Percentiles rank a stretch among this genome's conserved stretches.
Conservation (phyloP, 1,284 basidiomycete genomes). For the Ustilago tritici region DNA sequence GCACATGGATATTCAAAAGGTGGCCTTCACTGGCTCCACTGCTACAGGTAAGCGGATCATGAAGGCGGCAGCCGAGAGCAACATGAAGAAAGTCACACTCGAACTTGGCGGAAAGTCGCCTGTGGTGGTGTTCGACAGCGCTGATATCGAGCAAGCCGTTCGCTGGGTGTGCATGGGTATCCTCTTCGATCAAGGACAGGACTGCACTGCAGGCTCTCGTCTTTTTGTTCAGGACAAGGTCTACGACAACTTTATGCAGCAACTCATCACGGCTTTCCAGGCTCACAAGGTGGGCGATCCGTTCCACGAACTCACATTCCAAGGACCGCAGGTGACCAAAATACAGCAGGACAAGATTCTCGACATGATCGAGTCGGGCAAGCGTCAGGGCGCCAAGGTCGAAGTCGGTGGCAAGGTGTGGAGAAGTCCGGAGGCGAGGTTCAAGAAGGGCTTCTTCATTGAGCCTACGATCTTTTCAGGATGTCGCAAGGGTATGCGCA, state of each 20-base stretch:
- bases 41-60: slow-evolving; percentile 80
- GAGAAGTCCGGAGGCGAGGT: slow-evolving; percentile 24
- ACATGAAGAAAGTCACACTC: slow-evolving; percentile 83
- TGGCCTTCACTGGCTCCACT: slow-evolving; percentile 75
- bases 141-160: slow-evolving; percentile 71
- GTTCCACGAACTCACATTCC: slow-evolving; percentile 78
- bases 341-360: slow-evolving; percentile 88
- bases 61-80: slow-evolving; percentile 84
- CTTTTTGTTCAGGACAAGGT: slow-evolving; percentile 77
- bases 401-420: slow-evolving; percentile 76
- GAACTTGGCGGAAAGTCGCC: slow-evolving; percentile 86
- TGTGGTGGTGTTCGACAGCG: slow-evolving; percentile 79
- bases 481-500: slow-evolving; percentile 75
- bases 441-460: slow-evolving; percentile 73
- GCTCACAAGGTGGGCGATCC: slow-evolving; percentile 75
- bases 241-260: slow-evolving; percentile 77
- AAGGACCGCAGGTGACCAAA: slow-evolving; percentile 86
- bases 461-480: slow-evolving; percentile 74
- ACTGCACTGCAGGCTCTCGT: slow-evolving; percentile 79
- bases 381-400: slow-evolving; percentile 80
- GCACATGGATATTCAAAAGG: slow-evolving; percentile 78
- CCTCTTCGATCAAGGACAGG: slow-evolving; percentile 74
- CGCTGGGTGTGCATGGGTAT: slow-evolving; percentile 83
- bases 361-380: slow-evolving; percentile 88
- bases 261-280: slow-evolving; percentile 74